Base-by-base conservation (phyloP, 169 alveolate species). In the Neospora caninum region DNA sequence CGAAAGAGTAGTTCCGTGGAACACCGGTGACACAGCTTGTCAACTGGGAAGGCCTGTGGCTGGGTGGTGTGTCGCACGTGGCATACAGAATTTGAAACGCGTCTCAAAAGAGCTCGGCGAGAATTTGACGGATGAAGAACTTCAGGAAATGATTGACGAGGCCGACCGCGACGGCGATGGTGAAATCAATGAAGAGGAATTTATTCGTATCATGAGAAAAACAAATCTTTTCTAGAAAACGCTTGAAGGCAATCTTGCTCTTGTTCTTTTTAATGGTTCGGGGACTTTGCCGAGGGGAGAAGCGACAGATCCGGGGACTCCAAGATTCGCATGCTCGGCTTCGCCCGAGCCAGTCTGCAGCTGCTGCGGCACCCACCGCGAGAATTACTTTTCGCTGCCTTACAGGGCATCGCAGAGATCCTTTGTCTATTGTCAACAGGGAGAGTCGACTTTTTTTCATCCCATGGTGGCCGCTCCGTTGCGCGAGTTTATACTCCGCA, bases 141-240 rank as follows among this genome's bases (percentile, higher is more conserved):
- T 99, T 83, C 98, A 98, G 96, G 99, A 98, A 96, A 99, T 99
- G 99, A 99, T 99, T 73, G 99, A 98, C 93, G 99, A 99, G 97
- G 99, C 99, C 27, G 99, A 99, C 93, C 97, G 99, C 88, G 99
- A 99, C 94, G 99, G 99, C 84, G 99, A 99, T 95, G 99, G 99
- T 22, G 99, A 98, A 92, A 98, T 99, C 80, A 98, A 98, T 95
- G 99, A 99, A 93, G 99, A 99, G 91, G 99, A 99, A 94, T 99
- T 99, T 96, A 96, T 98, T 88, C 98, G 99, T 93, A 99, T 99
- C 80, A 99, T 99, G 99, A 98, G 98, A 95, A 99, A 99, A 97
- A 98, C 99, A 58, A 99, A 98, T 94, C 96, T 99, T 91, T 99
- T 98, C 94, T 98, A 95, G 96, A n/a, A 18, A 2, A n/a, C 64